Evolutionary conservation across 2,329 filamentous ascomycete genomes (phyloP).

Genomic region (Davidsoniella australis): DNA sequence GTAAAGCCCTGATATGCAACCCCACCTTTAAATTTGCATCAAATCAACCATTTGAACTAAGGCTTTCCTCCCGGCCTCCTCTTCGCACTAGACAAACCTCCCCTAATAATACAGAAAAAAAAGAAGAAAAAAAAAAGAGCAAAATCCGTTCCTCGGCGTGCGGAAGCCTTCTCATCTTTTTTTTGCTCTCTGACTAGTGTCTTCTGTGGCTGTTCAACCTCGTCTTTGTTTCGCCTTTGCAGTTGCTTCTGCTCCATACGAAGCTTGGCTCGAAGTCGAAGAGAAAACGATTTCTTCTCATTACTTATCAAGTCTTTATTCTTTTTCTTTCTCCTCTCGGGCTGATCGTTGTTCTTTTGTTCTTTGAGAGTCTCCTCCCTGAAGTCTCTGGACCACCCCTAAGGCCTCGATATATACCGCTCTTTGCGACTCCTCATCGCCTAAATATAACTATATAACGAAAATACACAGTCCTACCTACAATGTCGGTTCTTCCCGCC

Average conservation of each 20-base stretch:
- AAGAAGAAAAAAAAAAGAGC: constrained; percentile 5
- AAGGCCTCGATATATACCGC: background rate
- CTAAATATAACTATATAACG: background rate
- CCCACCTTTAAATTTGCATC: constrained; percentile 13
- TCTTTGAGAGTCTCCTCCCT: background rate
- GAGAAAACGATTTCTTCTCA: background rate
- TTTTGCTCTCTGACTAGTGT: background rate
- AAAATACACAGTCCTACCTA: background rate
- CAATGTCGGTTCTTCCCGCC: constrained; percentile 71
- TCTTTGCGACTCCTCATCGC: background rate
- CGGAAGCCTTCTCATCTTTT: constrained; percentile 5
- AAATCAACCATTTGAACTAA: background rate
- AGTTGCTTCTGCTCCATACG: background rate
- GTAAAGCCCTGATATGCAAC: constrained; percentile 11
- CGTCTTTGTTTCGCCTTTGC: background rate
- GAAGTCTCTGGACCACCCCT: background rate
- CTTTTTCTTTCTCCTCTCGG: background rate
- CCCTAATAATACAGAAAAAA: background rate
- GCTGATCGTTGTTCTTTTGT: background rate
- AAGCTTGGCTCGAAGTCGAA: too few species aligned
- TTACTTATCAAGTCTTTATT: constrained; percentile 4
- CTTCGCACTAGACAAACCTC: too few species aligned
- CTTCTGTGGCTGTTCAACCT: background rate
- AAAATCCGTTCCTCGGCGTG: constrained; percentile 8
- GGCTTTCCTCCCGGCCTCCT: constrained; percentile 1